These are phyloP conservation scores for Dianthus caryophyllus DNA, from an alignment of 148 eudicot genomes.

Conservation along the genomic window DNA sequence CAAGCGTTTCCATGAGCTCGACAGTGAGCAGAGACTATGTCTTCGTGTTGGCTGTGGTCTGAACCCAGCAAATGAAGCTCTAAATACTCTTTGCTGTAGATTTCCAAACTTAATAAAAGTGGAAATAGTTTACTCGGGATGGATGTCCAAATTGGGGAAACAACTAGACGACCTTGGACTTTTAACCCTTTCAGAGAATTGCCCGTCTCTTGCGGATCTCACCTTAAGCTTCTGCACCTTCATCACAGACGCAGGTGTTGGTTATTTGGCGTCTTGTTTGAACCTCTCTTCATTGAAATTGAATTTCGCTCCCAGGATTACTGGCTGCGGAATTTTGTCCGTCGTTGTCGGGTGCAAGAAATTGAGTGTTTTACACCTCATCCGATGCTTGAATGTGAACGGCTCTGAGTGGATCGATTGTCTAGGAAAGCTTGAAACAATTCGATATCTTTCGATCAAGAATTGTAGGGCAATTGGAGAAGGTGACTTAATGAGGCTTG, in stretches of 20 bases:
- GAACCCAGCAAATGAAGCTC: slow-evolving; percentile 68
- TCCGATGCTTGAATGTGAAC: slow-evolving; percentile 59
- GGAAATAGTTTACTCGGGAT: slow-evolving; percentile 74
- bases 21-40: slow-evolving; percentile 56
- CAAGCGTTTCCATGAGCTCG: slow-evolving; percentile 59
- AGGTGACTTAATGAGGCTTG: slow-evolving; percentile 76
- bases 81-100: slow-evolving; percentile 57
- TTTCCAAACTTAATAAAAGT: slow-evolving; percentile 68
- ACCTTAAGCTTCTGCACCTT: slow-evolving; percentile 82
- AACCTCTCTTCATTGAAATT: slow-evolving; percentile 69
- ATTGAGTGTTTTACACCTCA: slow-evolving; percentile 53
- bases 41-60: slow-evolving; percentile 85
- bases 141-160: slow-evolving; percentile 86
- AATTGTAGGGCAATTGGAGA: slow-evolving; percentile 87
- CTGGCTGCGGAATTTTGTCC: slow-evolving; percentile 79
- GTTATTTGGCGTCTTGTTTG: slow-evolving; percentile 59
- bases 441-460: slow-evolving; percentile 64
- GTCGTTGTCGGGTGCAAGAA: slow-evolving; percentile 71
- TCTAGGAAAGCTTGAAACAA: slow-evolving; percentile 61
- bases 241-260: slow-evolving; percentile 73
- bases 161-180: slow-evolving; percentile 83
- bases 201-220: slow-evolving; percentile 55
- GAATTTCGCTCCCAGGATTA: slow-evolving; percentile 68
- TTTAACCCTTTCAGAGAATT: slow-evolving; percentile 47
- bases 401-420: slow-evolving; percentile 83